Evolutionary conservation across 768 basidiomycete species (phyloP).

Genomic region (Serendipita indica): DNA sequence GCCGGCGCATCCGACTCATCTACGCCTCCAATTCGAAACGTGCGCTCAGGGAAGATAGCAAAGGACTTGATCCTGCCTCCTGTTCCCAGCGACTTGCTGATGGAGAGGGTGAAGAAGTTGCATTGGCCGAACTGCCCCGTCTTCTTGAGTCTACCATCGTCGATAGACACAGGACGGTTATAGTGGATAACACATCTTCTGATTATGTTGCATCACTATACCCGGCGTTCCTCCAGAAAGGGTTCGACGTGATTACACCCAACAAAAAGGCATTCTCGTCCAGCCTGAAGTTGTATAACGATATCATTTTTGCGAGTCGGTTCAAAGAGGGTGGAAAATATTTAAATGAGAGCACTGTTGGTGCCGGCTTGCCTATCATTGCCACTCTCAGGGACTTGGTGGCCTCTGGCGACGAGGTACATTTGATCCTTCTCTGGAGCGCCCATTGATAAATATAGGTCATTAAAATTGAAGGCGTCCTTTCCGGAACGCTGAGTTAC

Average conservation of each 20-base stretch:
- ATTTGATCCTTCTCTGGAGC: constrained; percentile 11
- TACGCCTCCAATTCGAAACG: constrained; percentile 54
- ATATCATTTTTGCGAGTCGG: constrained; percentile 45
- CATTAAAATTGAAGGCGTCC: constrained; percentile 89
- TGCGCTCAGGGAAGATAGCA: constrained; percentile 35
- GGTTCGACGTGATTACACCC: constrained; percentile 82
- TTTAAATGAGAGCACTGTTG: constrained; percentile 84
- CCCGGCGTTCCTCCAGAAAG: constrained; percentile 59
- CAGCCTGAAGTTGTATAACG: constrained; percentile 46
- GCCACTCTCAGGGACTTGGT: constrained; percentile 86
- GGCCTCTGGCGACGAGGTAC: constrained; percentile 78
- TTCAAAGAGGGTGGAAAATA: constrained; percentile 45
- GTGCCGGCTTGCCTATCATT: constrained; percentile 87
- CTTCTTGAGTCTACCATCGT: constrained; percentile 34
- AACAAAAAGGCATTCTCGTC: constrained; percentile 96
- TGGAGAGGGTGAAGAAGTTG: constrained; percentile 21
- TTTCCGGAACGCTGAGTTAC: constrained; percentile 95
- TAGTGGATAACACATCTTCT: constrained; percentile 88
- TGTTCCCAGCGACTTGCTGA: constrained; percentile 38
- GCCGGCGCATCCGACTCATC: constrained; percentile 44
- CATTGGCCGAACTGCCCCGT: constrained; percentile 33
- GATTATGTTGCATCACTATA: constrained; percentile 69
- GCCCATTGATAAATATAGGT: constrained; percentile 30
- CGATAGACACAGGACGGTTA: constrained; percentile 22
- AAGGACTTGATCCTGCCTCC: constrained; percentile 27